These are phyloP conservation scores for Backusella sp. DNA, from an alignment of 192 early-diverging fungal genomes.

Conservation along the genomic window DNA sequence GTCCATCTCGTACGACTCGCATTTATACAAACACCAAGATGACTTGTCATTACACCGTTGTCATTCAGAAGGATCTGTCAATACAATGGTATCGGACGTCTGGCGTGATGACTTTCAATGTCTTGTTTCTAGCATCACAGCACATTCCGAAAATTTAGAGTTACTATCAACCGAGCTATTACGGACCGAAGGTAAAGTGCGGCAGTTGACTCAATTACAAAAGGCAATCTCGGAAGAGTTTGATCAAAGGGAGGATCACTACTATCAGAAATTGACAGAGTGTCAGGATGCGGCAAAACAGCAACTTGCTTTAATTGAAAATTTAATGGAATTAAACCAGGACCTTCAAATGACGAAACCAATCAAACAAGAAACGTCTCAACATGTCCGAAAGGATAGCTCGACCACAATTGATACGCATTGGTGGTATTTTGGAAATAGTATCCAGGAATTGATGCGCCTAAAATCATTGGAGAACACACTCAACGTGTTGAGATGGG, in stretches of 20 bases:
- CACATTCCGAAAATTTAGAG: constrained; percentile 31
- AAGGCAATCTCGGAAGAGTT: constrained; percentile 8
- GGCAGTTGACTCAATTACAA: constrained; percentile 20
- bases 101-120: constrained; percentile 29
- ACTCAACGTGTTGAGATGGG: constrained; percentile 15
- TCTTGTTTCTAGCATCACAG: constrained; percentile 19
- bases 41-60: neutral
- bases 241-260: constrained; percentile 23
- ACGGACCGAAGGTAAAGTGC: constrained; percentile 16
- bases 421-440: neutral
- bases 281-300: constrained; percentile 9
- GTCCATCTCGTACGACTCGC: neutral
- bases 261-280: constrained; percentile 17
- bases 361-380: neutral
- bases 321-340: constrained; percentile 11
- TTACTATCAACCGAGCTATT: constrained; percentile 28
- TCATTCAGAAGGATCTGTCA: neutral
- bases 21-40: neutral
- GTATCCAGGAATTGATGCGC: neutral
- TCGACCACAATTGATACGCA: neutral
- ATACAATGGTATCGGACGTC: neutral
- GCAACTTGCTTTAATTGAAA: constrained; percentile 19
- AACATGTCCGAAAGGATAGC: neutral
- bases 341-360: constrained; percentile 16
- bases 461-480: constrained; percentile 17